Conservation (phyloP, 2,329 filamentous ascomycete genomes). For the Ascochyta lentis region DNA sequence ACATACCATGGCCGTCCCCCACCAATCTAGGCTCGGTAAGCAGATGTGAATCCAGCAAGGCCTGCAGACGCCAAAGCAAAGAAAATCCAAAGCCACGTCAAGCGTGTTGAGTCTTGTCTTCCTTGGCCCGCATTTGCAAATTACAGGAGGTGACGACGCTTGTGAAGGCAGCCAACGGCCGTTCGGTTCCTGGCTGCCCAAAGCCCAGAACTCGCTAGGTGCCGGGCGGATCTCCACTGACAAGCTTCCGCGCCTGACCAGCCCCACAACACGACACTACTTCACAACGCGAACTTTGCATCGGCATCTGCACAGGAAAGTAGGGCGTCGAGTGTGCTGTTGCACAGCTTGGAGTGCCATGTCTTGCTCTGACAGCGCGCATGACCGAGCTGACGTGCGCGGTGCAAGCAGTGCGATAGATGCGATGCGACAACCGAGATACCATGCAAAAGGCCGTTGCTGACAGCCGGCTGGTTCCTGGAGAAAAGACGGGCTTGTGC, state of each 20-base stretch:
- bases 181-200: constrained; percentile 6
- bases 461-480: constrained; percentile 8
- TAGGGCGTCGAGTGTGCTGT: constrained; percentile 5
- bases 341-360: constrained; percentile 12
- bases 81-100: constrained; percentile 1
- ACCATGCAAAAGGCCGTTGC: constrained; percentile 4
- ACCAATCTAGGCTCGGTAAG: constrained; percentile 9
- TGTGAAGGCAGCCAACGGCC: constrained; percentile 16
- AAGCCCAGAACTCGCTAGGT: neutral
- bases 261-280: constrained; percentile 11
- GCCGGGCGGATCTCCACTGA: constrained; percentile 14
- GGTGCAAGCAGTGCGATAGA: constrained; percentile 6
- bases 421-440: constrained; percentile 5
- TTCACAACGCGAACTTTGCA: constrained; percentile 15
- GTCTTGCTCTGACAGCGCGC: constrained; percentile 11
- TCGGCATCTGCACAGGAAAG: constrained; percentile 6
- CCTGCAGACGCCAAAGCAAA: constrained; percentile 15
- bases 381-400: constrained; percentile 8
- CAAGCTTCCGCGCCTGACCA: constrained; percentile 10
- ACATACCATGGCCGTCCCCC: constrained; percentile 7
- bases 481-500: constrained; percentile 9
- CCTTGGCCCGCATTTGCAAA: constrained; percentile 18
- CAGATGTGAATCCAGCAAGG: constrained; percentile 4
- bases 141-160: constrained; percentile 21
- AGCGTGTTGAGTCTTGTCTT: constrained; percentile 10